Evolutionary conservation across 2,329 filamentous ascomycete genomes (phyloP), one percentile per base, ranked within the genome.

Genomic region (Alternaria sp.): DNA sequence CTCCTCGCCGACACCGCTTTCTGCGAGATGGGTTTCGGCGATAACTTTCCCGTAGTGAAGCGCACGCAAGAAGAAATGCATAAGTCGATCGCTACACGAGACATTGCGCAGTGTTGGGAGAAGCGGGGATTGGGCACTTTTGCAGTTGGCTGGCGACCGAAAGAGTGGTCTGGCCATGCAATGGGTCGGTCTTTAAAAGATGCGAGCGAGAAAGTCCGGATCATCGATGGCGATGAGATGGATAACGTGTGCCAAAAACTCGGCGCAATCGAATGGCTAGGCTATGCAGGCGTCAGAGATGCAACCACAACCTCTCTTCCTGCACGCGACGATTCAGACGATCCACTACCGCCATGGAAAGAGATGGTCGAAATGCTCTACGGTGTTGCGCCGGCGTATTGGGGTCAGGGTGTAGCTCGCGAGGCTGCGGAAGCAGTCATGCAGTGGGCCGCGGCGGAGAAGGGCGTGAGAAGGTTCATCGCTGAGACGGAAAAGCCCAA

Each of bases 401-500:
- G 67, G 68, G 67, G 65, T 12, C 67, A 68, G 40, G 65, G 67
- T 3, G 36, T 69, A 30, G 68, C 65, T 13, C 63, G 61, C 3
- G 67, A 69, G 21, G 68, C 68, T 1, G 68, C 68, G 3, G 65
- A 59, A 47, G 65, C 65, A 8, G 65, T 70, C 15, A 70, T 70
- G 60, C 61, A 66, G 57, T 68, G 67, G 67, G 64, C 65, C 13
- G 49, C 30, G 3, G 51, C 53, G 12, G 62, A 69, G 47, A 58
- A 45, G 23, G 62, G 65, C 0, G 62, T 67, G 0, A 66, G n/a
- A 13, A 60, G 63, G 4, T 68, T 71, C n/a, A 63, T 69, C 28
- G 73, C 73, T 28, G 67, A 68, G 60, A 73, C 71, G 30, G 73
- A 76, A 51, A 63, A 44, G 5, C 66, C 59, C 12, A 74, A 74